Conservation (phyloP, 495 filamentous ascomycete species). For the Mytilinidion resinicola region DNA sequence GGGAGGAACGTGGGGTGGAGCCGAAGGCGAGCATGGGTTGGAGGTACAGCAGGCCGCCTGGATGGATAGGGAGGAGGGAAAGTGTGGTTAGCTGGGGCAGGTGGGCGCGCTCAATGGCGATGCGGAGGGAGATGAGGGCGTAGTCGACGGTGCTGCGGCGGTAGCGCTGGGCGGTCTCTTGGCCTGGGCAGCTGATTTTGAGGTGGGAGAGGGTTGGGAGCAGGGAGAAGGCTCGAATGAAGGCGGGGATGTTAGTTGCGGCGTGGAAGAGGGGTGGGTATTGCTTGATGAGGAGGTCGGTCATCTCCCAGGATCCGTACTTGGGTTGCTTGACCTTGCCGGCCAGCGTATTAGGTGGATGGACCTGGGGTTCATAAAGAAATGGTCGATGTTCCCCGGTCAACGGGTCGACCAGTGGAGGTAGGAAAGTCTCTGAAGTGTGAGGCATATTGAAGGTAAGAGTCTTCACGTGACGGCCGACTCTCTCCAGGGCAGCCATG, state of each 20-base stretch:
- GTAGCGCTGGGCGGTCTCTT: constrained; percentile 58
- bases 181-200: constrained; percentile 63
- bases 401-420: constrained; percentile 63
- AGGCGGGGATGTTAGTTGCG: constrained; percentile 73
- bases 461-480: constrained; percentile 65
- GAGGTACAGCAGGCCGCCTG: constrained; percentile 64
- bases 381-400: constrained; percentile 68
- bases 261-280: constrained; percentile 79
- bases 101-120: constrained; percentile 62
- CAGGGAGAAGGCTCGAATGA: constrained; percentile 60
- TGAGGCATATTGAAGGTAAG: constrained; percentile 67
- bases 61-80: constrained; percentile 60
- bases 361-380: constrained; percentile 63
- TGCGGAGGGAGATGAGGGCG: constrained; percentile 70
- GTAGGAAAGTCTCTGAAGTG: constrained; percentile 63
- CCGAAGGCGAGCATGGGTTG: constrained; percentile 60
- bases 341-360: constrained; percentile 21
- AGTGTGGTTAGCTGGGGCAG: constrained; percentile 55
- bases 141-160: constrained; percentile 73
- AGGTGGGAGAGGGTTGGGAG: constrained; percentile 61
- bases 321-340: constrained; percentile 45
- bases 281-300: constrained; percentile 67
- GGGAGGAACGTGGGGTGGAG: constrained; percentile 52
- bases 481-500: constrained; percentile 60
- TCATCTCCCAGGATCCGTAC: constrained; percentile 59